These are phyloP conservation scores for Moringa oleifera DNA, from an alignment of 345 rosid genomes.

Conservation along the genomic window DNA sequence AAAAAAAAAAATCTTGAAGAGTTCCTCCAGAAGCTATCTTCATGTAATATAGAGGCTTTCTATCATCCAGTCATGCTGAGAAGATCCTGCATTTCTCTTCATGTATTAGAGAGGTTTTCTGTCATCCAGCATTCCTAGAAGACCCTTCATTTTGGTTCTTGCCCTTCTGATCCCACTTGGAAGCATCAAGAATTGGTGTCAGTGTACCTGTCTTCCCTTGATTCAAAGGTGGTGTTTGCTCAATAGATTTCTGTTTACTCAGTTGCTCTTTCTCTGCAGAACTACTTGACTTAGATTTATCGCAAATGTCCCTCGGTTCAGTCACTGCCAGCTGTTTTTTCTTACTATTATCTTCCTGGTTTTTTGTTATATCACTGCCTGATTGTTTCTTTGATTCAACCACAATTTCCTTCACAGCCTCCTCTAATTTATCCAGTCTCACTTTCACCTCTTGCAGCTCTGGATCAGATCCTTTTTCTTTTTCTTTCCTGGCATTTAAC, in stretches of 20 bases:
- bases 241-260: conserved; percentile 12
- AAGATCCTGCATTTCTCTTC: too few species aligned
- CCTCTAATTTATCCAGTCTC: conserved; percentile 72
- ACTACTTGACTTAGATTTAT: conserved; percentile 18
- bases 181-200: conserved; percentile 14
- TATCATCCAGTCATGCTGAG: too few species aligned
- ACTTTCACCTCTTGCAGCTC: conserved; percentile 55
- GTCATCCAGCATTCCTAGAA: too few species aligned
- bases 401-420: conserved; percentile 53
- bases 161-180: conserved; percentile 20
- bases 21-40: too few species aligned
- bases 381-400: conserved; percentile 53
- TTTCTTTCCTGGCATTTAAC: conserved; percentile 39
- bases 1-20: too few species aligned
- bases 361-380: conserved; percentile 21
- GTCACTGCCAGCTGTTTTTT: conserved; percentile 17
- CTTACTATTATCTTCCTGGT: conserved; percentile 26
- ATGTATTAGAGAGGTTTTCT: too few species aligned
- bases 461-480: conserved; percentile 25
- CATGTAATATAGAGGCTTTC: too few species aligned
- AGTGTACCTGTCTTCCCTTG: conserved; percentile 7
- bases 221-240: conserved; percentile 3
- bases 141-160: conserved; percentile 16
- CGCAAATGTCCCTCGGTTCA: neutral
- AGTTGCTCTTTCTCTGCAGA: conserved; percentile 11